Evolutionary conservation across 768 basidiomycete genomes (phyloP).

Genomic region (Tulasnella sp.): DNA sequence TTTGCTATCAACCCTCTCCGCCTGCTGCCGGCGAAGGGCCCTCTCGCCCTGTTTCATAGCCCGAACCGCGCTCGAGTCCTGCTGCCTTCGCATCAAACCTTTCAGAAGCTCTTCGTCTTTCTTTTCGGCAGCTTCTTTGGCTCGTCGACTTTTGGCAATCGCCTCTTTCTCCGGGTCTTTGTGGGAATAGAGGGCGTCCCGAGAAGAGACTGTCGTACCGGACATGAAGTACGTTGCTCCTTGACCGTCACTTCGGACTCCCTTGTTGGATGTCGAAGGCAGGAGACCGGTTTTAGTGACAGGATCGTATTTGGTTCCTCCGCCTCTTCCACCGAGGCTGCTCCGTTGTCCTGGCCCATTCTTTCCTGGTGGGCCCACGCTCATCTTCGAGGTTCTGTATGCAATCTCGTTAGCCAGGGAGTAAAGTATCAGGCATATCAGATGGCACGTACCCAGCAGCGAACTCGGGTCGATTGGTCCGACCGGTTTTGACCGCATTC

Average conservation of each 20-base stretch:
- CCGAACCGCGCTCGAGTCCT: slow-evolving; percentile 18
- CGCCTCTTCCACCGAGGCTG: neutral
- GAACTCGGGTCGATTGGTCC: slow-evolving; percentile 79
- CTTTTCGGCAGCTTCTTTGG: slow-evolving; percentile 19
- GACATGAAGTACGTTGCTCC: slow-evolving; percentile 64
- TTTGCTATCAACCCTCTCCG: neutral
- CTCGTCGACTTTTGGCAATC: slow-evolving; percentile 18
- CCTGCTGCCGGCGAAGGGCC: neutral
- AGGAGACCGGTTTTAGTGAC: slow-evolving; percentile 64
- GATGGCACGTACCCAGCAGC: slow-evolving; percentile 53
- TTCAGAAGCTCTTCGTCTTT: slow-evolving; percentile 6
- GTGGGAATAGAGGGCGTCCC: slow-evolving; percentile 10
- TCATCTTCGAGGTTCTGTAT: slow-evolving; percentile 66
- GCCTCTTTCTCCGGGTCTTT: slow-evolving; percentile 6
- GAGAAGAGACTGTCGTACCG: slow-evolving; percentile 48
- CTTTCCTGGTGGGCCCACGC: slow-evolving; percentile 22
- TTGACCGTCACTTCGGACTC: slow-evolving; percentile 27
- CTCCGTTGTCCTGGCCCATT: neutral
- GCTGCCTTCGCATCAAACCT: neutral
- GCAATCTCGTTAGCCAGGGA: neutral
- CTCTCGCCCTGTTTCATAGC: neutral
- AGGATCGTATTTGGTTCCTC: slow-evolving; percentile 40
- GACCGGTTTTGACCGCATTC: slow-evolving; percentile 57
- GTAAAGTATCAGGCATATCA: neutral
- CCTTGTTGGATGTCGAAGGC: slow-evolving; percentile 31